Evolutionary conservation across 2,329 filamentous ascomycete species (phyloP), one percentile per base, ranked within the genome.

Genomic region (Triangularia setosa): DNA sequence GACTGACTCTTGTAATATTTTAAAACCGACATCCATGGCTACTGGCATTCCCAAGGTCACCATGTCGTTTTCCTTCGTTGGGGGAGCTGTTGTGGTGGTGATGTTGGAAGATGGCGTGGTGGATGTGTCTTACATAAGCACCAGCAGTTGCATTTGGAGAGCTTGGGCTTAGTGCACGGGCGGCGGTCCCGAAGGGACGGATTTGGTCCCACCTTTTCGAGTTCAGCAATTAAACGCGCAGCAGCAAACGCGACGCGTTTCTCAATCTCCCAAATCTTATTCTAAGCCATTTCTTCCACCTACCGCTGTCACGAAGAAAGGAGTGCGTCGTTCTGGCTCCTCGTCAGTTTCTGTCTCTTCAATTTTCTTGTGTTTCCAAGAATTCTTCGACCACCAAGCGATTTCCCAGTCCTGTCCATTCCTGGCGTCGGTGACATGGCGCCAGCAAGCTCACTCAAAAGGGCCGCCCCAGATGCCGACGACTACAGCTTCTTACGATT

Each of bases 401-500:
- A 48, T 12, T 11, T 48, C 4, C 40, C 6, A 18, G 16, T 40
- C n/a, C 7, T 9, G 18, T 14, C 40, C 18, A 40, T n/a, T 9
- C 40, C 6, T 48, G 11, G 40, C 40, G n/a, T 48, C 7, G 40
- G 40, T 5, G n/a, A 48, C 4, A 48, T 48, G 40, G 40, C 40
- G 40, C 7, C 40, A 23, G 11, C 52, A 6, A 55, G 5, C 23
- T 28, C 12, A 25, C 52, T 55, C 12, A 24, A 55, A 48, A 25
- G 52, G 9, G 12, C 25, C n/a, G 23, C 52, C 14, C 52, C 21
- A 27, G 52, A 55, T 55, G 27, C 56, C 44, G 65, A 71, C 11
- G 64, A 65, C 33, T 73, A 69, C 63, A 40, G 30, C 14, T 33
- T 16, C 25, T 55, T 71, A 4, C 54, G 58, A 1, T 48, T 64